Percentiles rank a stretch among this genome's conserved stretches.
phyloP scores from a whole-genome alignment of 2,329 filamentous ascomycete genomes.

The Drechslera avenae region DNA sequence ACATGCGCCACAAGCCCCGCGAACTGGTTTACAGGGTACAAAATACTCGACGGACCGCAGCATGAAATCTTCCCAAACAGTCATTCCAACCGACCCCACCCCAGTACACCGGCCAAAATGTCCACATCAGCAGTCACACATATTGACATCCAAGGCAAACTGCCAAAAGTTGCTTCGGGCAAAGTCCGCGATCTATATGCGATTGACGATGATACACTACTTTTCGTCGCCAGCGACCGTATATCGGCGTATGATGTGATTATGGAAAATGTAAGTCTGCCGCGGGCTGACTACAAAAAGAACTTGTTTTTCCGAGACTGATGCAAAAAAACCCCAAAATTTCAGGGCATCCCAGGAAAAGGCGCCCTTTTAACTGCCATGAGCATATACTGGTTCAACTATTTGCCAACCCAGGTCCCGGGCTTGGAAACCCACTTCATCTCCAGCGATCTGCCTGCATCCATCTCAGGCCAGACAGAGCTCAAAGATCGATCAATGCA shows the following conservation, averaged over 20 bases:
- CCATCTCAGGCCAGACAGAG: slow-evolving; percentile 50
- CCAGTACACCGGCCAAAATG: slow-evolving; percentile 25
- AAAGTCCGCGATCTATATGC: slow-evolving; percentile 85
- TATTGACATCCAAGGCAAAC: slow-evolving; percentile 43
- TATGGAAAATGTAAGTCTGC: slow-evolving; percentile 74
- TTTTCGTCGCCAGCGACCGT: slow-evolving; percentile 86
- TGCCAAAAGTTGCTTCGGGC: slow-evolving; percentile 61
- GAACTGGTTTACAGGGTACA: slow-evolving; percentile 20
- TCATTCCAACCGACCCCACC: slow-evolving; percentile 9
- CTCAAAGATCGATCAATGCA: slow-evolving; percentile 72
- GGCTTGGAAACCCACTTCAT: slow-evolving; percentile 68
- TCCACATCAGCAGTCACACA: slow-evolving; percentile 33
- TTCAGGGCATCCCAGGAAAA: slow-evolving; percentile 69
- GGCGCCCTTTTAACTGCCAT: slow-evolving; percentile 70
- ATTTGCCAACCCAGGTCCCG: slow-evolving; percentile 63
- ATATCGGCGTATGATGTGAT: slow-evolving; percentile 96
- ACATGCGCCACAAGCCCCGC: slow-evolving; percentile 14
- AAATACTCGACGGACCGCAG: slow-evolving; percentile 23
- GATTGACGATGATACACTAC: slow-evolving; percentile 70
- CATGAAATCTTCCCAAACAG: slow-evolving; percentile 14
- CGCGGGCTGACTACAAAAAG: too few relatives aligned
- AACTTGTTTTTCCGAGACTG: too few relatives aligned
- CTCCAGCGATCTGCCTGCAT: slow-evolving; percentile 59
- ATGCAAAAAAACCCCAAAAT: neutral
- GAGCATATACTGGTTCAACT: slow-evolving; percentile 69